Evolutionary conservation across 768 basidiomycete genomes (phyloP), one percentile per base, ranked within the genome.

Genomic region (Panaeolus cyanescens): DNA sequence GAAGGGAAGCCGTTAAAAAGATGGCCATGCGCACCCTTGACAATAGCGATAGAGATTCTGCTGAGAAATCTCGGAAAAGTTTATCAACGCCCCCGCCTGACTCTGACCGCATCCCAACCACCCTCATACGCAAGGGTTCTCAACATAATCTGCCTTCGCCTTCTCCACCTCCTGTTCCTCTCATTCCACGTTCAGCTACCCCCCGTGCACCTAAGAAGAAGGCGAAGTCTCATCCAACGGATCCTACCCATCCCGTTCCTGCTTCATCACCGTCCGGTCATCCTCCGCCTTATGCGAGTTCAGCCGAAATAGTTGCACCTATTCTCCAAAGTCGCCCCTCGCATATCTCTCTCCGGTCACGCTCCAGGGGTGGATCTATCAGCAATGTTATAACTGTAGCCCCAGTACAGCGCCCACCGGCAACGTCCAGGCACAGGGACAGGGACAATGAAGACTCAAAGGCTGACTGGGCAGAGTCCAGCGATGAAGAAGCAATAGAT

Each of bases 401-500:
- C 54, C 70, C 78, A 36, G 67, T 70, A 63, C 67, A 80, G 59
- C 75, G 80, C 36, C 65, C 71, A 40, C 65, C 74, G 40, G 67
- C 72, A 56, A 71, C 77, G 32, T 67, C 68, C 15, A 28, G 45
- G 12, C 45, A 28, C 22, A 50, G 45, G 15, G 67, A 70, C 17
- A 69, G 75, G 62, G 63, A 70, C 13, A 74, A 73, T 54, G 79
- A 80, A 68, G 83, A 83, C 64, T 62, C 73, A 7, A 88, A 88
- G 69, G 77, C 70, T 59, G 82, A 95, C 67, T 92, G 94, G 93
- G 78, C 84, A 59, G 86, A 92, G 70, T 86, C 84, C 5, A 93
- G 92, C 65, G 93, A 95, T 63, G 93, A 95, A 58, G 93, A 95
- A 72, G 93, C 92, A 13, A 92, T 95, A 58, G 86, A 92, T 67